Percentiles rank a stretch among this genome's conserved stretches.
Conservation (phyloP, 495 filamentous ascomycete species). For the Barbatosphaeria neglecta region DNA sequence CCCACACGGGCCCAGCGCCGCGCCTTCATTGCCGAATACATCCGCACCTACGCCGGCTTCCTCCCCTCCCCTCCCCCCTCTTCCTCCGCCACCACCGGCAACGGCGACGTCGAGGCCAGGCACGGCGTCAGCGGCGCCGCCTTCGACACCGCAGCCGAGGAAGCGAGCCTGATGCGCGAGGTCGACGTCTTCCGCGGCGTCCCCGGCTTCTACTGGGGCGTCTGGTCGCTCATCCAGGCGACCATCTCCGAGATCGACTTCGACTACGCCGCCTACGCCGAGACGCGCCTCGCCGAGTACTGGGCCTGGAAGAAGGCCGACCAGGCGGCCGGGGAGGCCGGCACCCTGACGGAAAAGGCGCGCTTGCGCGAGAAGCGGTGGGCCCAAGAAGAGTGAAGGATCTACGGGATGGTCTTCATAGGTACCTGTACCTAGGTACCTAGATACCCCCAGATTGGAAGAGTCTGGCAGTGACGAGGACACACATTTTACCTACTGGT, state of each 20-base stretch:
- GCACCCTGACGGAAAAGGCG: slow-evolving; percentile 48
- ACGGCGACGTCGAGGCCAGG: slow-evolving; percentile 1
- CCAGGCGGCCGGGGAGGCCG: slow-evolving; percentile 55
- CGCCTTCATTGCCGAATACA: slow-evolving; percentile 75
- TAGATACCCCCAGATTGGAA: no score
- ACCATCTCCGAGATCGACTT: slow-evolving; percentile 95
- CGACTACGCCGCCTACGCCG: slow-evolving; percentile 88
- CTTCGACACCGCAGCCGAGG: slow-evolving; percentile 48
- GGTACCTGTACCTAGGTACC: no score
- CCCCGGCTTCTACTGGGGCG: slow-evolving; percentile 82
- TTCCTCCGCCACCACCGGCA: background rate
- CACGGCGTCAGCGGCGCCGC: slow-evolving; percentile 21
- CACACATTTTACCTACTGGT: no score
- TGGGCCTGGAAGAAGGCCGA: slow-evolving; percentile 96
- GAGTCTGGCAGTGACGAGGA: no score
- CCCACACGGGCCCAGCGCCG: slow-evolving; percentile 68
- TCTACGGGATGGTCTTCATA: background rate
- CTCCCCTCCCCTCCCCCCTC: slow-evolving; percentile 2
- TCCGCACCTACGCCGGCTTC: slow-evolving; percentile 45
- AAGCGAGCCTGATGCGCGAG: slow-evolving; percentile 51
- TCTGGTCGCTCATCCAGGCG: slow-evolving; percentile 94
- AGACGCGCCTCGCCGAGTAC: slow-evolving; percentile 81
- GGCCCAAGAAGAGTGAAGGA: slow-evolving; percentile 43
- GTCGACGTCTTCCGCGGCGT: slow-evolving; percentile 82
- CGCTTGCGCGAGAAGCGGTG: slow-evolving; percentile 73